Evolutionary conservation across 164 flowering plant genomes (phyloP), one percentile per base, ranked within the genome.

Genomic region (Buxus sempervirens): DNA sequence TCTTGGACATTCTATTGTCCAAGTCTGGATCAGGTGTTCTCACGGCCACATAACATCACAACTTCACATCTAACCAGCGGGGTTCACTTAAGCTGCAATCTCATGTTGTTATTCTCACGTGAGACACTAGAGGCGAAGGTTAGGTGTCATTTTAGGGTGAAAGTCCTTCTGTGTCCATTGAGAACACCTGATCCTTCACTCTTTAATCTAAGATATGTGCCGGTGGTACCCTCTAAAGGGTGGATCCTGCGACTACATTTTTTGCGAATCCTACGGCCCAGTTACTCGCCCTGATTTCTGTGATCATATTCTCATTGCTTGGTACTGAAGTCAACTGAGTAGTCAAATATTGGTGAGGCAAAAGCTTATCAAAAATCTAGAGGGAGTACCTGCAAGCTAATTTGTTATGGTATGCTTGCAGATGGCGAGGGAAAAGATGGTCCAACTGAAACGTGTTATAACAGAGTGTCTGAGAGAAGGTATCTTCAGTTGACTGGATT

Each of bases 381-480:
- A 8, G 19, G 5, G 32, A 38, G 20, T 24, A 24, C 9, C 32
- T 38, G 49, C 65, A 32, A 51, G 24, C 63, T 8, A 41, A 27
- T 55, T 32, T 54, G 9, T 36, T 62, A 63, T 36, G 24, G 14
- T 70, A 63, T 25, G 7, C 70, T 60, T 79, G 78, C 89, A 89
- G 95, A 63, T 55, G 70, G 86, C 80, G 16, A 81, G 75, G 74
- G 75, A 69, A 66, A 86, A 83, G 77, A 81, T 84, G 91, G 72
- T 75, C 16, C 82, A 77, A 55, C 42, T 87, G 80, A 80, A 82
- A 68, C 65, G 57, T 28, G 77, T 68, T 28, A 58, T 89, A 27
- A 79, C 78, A 5, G 76, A 80, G 65, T 84, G 80, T 58, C 65
- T 84, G 62, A 73, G 75, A 54, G 86, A 82, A 28, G 83, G 70